Conservation (phyloP, 2,329 filamentous ascomycete genomes). For the Dichotomopilus funicola region DNA sequence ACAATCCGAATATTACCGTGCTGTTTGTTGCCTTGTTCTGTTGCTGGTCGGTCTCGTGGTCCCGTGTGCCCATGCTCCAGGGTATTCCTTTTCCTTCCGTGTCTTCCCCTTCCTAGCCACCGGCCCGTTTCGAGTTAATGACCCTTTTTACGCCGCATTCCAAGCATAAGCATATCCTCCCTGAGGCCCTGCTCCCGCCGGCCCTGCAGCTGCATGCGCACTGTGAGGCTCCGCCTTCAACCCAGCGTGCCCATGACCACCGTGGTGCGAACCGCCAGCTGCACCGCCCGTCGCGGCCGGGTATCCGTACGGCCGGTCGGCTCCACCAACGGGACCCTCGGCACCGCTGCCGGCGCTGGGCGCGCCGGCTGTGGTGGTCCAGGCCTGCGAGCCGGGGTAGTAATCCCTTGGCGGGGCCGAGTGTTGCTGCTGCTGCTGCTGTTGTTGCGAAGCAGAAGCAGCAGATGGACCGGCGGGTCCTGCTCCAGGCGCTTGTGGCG, state of each 20-base stretch:
- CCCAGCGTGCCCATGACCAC: not conserved
- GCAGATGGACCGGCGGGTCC: too few species aligned
- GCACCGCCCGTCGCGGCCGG: constrained; percentile 21
- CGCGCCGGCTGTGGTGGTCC: not conserved
- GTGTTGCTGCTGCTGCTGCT: too few species aligned
- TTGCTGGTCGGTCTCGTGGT: too few species aligned
- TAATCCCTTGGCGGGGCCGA: too few species aligned
- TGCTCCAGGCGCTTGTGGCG: too few species aligned
- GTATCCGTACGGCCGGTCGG: constrained; percentile 44
- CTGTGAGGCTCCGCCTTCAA: not conserved
- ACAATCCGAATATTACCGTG: too few species aligned
- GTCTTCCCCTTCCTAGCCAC: not conserved
- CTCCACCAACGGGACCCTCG: constrained; percentile 21
- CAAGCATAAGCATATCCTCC: constrained; percentile 46
- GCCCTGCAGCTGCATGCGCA: not conserved
- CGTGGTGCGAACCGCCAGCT: not conserved
- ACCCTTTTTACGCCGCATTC: constrained; percentile 39
- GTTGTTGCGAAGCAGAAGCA: too few species aligned
- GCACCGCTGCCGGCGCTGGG: constrained; percentile 7
- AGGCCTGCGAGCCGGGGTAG: not conserved
- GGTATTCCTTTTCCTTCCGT: not conserved
- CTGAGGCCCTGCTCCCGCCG: not conserved
- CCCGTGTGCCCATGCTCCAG: too few species aligned
- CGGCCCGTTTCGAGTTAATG: not conserved
- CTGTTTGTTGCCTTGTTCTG: too few species aligned